Conservation (phyloP, 1,139 yeast genomes). For the Kluyveromyces sp. region DNA sequence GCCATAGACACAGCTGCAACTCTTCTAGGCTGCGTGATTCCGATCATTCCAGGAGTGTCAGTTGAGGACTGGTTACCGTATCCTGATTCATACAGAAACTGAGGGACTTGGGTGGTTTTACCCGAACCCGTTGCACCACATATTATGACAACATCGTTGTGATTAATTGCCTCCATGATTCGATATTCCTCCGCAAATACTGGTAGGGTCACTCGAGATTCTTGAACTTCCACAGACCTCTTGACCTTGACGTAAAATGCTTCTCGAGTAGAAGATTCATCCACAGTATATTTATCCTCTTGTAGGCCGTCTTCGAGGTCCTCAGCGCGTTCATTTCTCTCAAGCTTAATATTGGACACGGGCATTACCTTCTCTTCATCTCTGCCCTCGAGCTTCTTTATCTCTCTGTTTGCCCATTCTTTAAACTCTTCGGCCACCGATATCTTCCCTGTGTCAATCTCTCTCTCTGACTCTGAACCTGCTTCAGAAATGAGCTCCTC, state of each 20-base stretch:
- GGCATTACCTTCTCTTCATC: constrained; percentile 42
- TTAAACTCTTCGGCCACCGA: constrained; percentile 41
- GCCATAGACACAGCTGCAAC: constrained; percentile 99
- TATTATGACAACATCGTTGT: constrained; percentile 81
- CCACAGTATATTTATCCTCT: constrained; percentile 50
- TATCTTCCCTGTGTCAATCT: constrained; percentile 10
- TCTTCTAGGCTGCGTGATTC: constrained; percentile 94
- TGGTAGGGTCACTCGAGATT: constrained; percentile 65
- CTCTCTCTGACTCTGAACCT: constrained; percentile 13
- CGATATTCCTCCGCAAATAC: constrained; percentile 87
- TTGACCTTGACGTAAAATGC: constrained; percentile 64
- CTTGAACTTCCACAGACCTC: constrained; percentile 60
- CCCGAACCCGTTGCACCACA: constrained; percentile 94
- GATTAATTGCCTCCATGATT: constrained; percentile 93
- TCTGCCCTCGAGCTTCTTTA: constrained; percentile 53
- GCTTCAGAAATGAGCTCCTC: constrained; percentile 10
- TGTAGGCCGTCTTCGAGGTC: constrained; percentile 60
- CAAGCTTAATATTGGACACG: constrained; percentile 44
- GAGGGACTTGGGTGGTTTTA: constrained; percentile 74
- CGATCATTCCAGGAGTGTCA: constrained; percentile 84
- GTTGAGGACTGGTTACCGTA: constrained; percentile 57
- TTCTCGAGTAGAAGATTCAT: constrained; percentile 48
- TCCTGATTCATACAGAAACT: constrained; percentile 78
- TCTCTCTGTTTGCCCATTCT: constrained; percentile 46
- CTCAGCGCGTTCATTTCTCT: constrained; percentile 48